A percentile compares a stretch with the other conserved stretches of the same genome.
phyloP scores from a whole-genome alignment of 352 stramenopile genomes.

The Phytopythium helicoides region DNA sequence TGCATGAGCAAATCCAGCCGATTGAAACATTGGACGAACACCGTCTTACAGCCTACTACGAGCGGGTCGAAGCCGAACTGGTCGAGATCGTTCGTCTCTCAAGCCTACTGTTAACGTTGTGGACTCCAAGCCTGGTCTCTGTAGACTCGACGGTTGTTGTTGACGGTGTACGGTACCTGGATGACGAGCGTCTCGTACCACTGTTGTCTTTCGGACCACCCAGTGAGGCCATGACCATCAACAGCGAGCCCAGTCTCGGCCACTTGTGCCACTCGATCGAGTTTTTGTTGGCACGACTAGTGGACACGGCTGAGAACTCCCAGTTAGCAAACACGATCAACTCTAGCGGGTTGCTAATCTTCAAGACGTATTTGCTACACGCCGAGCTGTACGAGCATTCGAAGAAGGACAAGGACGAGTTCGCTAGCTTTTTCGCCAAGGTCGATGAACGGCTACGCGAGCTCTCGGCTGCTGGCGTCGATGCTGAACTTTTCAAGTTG shows the following conservation, averaged over 20 bases:
- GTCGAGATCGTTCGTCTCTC: slow-evolving; percentile 42
- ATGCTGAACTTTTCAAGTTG: neutral
- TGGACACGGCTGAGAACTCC: slow-evolving; percentile 9
- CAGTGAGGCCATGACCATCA: slow-evolving; percentile 47
- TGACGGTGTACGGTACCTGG: slow-evolving; percentile 40
- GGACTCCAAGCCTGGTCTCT: slow-evolving; percentile 40
- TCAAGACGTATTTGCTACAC: slow-evolving; percentile 66
- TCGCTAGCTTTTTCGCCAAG: slow-evolving; percentile 36
- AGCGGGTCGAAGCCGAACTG: slow-evolving; percentile 43
- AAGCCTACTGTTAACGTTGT: slow-evolving; percentile 47
- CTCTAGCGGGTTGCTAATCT: slow-evolving; percentile 49
- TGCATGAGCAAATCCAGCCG: slow-evolving; percentile 56
- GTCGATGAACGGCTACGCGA: slow-evolving; percentile 20
- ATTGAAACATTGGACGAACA: slow-evolving; percentile 31
- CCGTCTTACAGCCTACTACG: slow-evolving; percentile 35
- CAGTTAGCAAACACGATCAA: slow-evolving; percentile 41
- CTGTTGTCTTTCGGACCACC: slow-evolving; percentile 40
- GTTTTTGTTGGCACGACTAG: slow-evolving; percentile 53
- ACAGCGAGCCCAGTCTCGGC: slow-evolving; percentile 43
- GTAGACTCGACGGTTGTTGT: slow-evolving; percentile 40
- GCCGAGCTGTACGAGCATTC: slow-evolving; percentile 38
- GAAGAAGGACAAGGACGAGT: slow-evolving; percentile 35
- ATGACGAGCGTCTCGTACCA: slow-evolving; percentile 60
- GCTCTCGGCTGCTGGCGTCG: slow-evolving; percentile 1
- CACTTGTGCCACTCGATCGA: slow-evolving; percentile 67